Evolutionary conservation across 495 filamentous ascomycete genomes (phyloP).

Genomic region (Penicillium angulare): DNA sequence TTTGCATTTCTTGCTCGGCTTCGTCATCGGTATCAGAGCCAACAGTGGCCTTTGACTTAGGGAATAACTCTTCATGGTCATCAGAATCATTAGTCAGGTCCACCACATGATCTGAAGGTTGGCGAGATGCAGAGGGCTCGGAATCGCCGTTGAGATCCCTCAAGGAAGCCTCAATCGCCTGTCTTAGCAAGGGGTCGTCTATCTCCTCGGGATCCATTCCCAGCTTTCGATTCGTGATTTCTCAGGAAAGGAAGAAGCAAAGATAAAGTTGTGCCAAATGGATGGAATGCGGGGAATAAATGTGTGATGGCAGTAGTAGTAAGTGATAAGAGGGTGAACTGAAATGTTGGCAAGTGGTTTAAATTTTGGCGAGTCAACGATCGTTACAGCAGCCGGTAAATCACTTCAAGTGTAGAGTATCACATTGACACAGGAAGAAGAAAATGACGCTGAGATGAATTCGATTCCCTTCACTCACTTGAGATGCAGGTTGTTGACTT

Average conservation of each 20-base stretch:
- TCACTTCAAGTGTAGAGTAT: no score
- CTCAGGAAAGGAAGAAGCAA: not conserved
- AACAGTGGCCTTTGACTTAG: slow-evolving; percentile 37
- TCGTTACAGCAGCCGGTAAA: no score
- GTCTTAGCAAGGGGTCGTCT: not conserved
- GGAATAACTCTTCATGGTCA: slow-evolving; percentile 24
- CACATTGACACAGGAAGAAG: no score
- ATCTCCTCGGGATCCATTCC: not conserved
- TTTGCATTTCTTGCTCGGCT: slow-evolving; percentile 10
- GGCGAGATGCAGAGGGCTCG: not conserved
- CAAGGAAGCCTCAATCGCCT: slow-evolving; percentile 57
- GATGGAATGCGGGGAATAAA: no score
- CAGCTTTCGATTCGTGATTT: no score
- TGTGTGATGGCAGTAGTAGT: no score
- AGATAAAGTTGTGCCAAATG: not conserved
- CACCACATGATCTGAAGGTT: slow-evolving; percentile 18
- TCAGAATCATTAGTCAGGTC: slow-evolving; percentile 41
- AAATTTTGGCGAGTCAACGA: no score
- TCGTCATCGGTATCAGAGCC: slow-evolving; percentile 34
- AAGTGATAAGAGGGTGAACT: no score
- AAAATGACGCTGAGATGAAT: not conserved
- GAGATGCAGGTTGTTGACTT: not conserved
- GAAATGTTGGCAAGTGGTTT: no score
- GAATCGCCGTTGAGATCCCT: slow-evolving; percentile 66
- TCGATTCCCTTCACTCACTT: not conserved